Conservation (phyloP, 108 stramenopile genomes). For the Nitzschia sp. region DNA sequence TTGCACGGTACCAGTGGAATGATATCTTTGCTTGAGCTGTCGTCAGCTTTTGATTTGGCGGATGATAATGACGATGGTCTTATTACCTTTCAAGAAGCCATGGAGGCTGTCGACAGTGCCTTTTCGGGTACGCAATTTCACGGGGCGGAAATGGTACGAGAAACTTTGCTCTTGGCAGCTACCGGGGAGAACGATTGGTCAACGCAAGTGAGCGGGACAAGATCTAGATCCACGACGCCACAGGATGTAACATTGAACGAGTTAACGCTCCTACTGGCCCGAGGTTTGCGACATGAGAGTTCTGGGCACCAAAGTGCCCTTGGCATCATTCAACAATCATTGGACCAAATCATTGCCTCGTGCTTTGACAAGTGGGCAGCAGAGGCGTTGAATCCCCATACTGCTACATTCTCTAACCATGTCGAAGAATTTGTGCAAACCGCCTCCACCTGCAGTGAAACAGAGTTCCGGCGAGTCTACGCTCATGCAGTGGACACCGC, state of each 20-base stretch:
- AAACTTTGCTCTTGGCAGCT: constrained; percentile 68
- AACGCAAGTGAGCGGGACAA: constrained; percentile 11
- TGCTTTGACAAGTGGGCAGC: constrained; percentile 82
- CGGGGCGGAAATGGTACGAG: constrained; percentile 87
- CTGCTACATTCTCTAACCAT: constrained; percentile 33
- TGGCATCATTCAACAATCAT: constrained; percentile 78
- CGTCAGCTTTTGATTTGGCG: constrained; percentile 82
- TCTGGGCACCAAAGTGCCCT: constrained; percentile 75
- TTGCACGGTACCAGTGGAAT: constrained; percentile 60
- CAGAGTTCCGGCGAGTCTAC: constrained; percentile 68
- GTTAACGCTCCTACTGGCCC: constrained; percentile 75
- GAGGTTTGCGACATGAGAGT: constrained; percentile 77
- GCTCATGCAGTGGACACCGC: neutral
- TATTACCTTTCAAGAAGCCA: constrained; percentile 85
- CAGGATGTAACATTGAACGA: constrained; percentile 82
- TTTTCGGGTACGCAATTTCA: constrained; percentile 88
- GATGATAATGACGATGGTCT: constrained; percentile 89
- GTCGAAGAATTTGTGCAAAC: constrained; percentile 43
- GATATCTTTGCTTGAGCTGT: constrained; percentile 77
- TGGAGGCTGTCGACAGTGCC: constrained; percentile 86
- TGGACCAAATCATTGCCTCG: constrained; percentile 67
- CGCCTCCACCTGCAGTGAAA: constrained; percentile 51
- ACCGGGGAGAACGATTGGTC: neutral
- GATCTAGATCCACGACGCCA: constrained; percentile 33
- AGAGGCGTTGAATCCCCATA: constrained; percentile 42